phyloP scores from a whole-genome alignment of 108 stramenopile species.

The Aurantiochytrium sp. region DNA sequence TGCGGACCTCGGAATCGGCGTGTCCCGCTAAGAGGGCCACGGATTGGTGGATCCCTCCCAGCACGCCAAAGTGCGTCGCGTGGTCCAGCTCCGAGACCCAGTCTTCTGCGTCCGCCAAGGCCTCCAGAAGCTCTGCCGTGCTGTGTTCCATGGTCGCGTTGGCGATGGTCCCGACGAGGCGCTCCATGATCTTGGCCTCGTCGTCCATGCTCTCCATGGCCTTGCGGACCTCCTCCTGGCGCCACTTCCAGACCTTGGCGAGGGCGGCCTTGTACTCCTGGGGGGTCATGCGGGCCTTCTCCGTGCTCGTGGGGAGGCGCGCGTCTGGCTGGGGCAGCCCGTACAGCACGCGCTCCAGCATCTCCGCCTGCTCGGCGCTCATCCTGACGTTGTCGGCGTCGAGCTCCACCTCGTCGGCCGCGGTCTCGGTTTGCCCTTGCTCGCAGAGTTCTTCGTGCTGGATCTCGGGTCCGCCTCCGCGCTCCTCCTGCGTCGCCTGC shows the following conservation, averaged over 20 bases:
- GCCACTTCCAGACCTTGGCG: background rate
- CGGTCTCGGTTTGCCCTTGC: too few relatives aligned
- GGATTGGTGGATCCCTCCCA: background rate
- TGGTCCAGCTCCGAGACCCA: background rate
- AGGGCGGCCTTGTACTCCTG: background rate
- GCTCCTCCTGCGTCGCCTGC: too few relatives aligned
- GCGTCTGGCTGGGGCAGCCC: background rate
- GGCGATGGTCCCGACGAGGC: background rate
- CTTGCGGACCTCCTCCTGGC: background rate
- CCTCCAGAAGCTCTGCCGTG: background rate
- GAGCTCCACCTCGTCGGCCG: too few relatives aligned
- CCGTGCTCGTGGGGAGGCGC: background rate
- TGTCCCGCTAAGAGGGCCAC: background rate
- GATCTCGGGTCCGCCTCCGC: too few relatives aligned
- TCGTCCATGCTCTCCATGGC: slow-evolving; percentile 23
- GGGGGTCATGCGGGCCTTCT: background rate
- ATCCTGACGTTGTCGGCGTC: background rate
- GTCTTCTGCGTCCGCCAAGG: background rate
- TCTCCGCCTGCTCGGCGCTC: background rate
- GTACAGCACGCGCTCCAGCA: background rate
- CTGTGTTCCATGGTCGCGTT: background rate
- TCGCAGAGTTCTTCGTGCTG: too few relatives aligned
- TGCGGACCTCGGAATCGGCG: background rate
- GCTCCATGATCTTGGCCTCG: background rate
- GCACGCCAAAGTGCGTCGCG: background rate